These are phyloP conservation scores for Mucuna pruriens DNA, from an alignment of 306 rosid genomes.

Conservation along the genomic window DNA sequence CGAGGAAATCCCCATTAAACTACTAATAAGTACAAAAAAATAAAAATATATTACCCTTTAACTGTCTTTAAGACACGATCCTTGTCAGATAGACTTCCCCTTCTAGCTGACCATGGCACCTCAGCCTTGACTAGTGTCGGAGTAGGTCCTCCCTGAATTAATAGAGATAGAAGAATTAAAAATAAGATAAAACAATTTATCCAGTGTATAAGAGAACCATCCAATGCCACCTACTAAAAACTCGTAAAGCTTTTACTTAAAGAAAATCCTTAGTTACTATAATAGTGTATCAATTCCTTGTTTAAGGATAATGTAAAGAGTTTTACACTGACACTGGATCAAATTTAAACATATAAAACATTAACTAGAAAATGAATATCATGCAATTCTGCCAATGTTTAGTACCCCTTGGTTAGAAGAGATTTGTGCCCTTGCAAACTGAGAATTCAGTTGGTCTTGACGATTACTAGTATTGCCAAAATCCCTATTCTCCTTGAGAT, in stretches of 20 bases:
- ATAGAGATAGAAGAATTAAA: slow-evolving; percentile 16
- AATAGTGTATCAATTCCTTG: slow-evolving; percentile 6
- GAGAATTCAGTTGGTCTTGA: slow-evolving; percentile 66
- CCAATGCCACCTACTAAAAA: not conserved
- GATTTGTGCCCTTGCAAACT: slow-evolving; percentile 58
- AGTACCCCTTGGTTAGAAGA: slow-evolving; percentile 77
- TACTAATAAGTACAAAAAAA: not conserved
- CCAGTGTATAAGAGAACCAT: not conserved
- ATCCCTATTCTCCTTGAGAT: slow-evolving; percentile 66
- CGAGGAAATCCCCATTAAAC: not conserved
- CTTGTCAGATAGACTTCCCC: slow-evolving; percentile 80
- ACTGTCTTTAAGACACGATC: slow-evolving; percentile 94
- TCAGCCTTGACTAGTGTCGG: slow-evolving; percentile 84
- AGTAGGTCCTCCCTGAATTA: slow-evolving; percentile 76
- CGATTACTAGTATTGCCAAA: slow-evolving; percentile 63
- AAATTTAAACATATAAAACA: not conserved
- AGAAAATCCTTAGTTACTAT: not conserved
- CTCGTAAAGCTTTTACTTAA: not conserved
- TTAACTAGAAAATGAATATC: not conserved
- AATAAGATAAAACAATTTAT: slow-evolving; percentile 19
- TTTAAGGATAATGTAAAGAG: not conserved
- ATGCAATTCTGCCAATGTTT: slow-evolving; percentile 3
- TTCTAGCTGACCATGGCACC: slow-evolving; percentile 96
- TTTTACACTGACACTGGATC: not conserved
- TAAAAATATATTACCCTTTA: slow-evolving; percentile 71